These are phyloP conservation scores for Grammothele lineata DNA, from an alignment of 768 basidiomycete species.

Conservation along the genomic window DNA sequence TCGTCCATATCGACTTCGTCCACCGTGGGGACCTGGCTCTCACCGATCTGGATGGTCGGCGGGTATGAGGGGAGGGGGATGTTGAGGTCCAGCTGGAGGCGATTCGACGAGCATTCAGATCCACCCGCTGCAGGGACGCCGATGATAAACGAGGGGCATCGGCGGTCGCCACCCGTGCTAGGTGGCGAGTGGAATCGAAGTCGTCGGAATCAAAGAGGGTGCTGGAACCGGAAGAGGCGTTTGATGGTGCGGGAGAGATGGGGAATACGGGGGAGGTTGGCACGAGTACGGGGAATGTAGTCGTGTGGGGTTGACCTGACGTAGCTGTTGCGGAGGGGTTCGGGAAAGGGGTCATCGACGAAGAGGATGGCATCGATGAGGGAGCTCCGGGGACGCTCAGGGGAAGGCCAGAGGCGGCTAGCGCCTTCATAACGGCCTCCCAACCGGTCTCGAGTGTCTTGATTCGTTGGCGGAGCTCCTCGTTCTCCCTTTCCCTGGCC, in stretches of 20 bases:
- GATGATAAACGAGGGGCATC: constrained; percentile 44
- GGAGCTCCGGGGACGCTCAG: constrained; percentile 36
- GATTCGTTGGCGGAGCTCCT: constrained; percentile 71
- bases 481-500: constrained; percentile 60
- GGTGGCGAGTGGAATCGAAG: constrained; percentile 85
- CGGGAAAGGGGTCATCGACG: constrained; percentile 18
- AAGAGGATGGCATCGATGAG: constrained; percentile 23
- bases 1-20: constrained; percentile 65
- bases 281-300: constrained; percentile 29
- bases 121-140: constrained; percentile 96
- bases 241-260: constrained; percentile 31
- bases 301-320: constrained; percentile 25
- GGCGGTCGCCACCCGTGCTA: constrained; percentile 95
- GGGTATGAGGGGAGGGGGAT: constrained; percentile 26
- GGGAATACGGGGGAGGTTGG: constrained; percentile 31
- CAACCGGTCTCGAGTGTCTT: constrained; percentile 77
- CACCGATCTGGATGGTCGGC: constrained; percentile 16
- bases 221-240: constrained; percentile 31
- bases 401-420: constrained; percentile 64
- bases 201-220: constrained; percentile 28
- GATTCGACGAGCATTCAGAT: constrained; percentile 26
- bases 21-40: constrained; percentile 30
- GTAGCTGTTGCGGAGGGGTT: constrained; percentile 19
- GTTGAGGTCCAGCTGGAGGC: constrained; percentile 33
- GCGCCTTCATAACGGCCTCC: constrained; percentile 74